These are phyloP conservation scores for Ilyonectria robusta DNA, from an alignment of 2,329 filamentous ascomycete species.

Conservation along the genomic window DNA sequence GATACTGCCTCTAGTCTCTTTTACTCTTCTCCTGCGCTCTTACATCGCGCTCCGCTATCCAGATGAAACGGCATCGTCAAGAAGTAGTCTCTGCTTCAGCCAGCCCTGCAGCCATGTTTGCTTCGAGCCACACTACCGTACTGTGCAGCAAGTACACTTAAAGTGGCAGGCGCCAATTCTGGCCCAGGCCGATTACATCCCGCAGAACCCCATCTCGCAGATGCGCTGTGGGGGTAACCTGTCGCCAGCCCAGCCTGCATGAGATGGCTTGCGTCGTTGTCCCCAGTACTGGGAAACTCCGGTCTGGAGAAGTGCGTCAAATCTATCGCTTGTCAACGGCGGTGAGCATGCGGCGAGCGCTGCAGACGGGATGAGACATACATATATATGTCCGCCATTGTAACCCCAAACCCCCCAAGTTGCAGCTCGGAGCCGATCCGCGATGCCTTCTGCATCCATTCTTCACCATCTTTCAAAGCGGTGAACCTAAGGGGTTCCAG, in stretches of 20 bases:
- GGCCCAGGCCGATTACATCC: slow-evolving; percentile 16
- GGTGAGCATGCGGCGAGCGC: slow-evolving; percentile 20
- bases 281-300: slow-evolving; percentile 24
- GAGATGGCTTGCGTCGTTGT: slow-evolving; percentile 32
- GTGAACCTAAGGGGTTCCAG: slow-evolving; percentile 19
- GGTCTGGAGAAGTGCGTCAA: slow-evolving; percentile 19
- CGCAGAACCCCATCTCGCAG: slow-evolving; percentile 42
- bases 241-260: slow-evolving; percentile 38
- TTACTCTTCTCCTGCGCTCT: background rate
- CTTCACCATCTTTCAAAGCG: slow-evolving; percentile 17
- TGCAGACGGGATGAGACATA: slow-evolving; percentile 26
- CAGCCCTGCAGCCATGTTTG: slow-evolving; percentile 36
- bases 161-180: slow-evolving; percentile 3
- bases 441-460: slow-evolving; percentile 6
- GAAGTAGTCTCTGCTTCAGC: slow-evolving; percentile 25
- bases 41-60: slow-evolving; percentile 26
- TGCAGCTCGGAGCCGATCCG: slow-evolving; percentile 12
- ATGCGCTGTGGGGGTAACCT: slow-evolving; percentile 36
- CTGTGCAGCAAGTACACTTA: slow-evolving; percentile 24
- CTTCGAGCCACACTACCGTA: slow-evolving; percentile 15
- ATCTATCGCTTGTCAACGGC: slow-evolving; percentile 7
- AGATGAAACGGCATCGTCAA: slow-evolving; percentile 40
- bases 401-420: slow-evolving; percentile 5
- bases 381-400: slow-evolving; percentile 22
- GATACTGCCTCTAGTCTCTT: slow-evolving; percentile 17